phyloP scores from a whole-genome alignment of 768 basidiomycete species.

The Hydnomerulius pinastri region DNA sequence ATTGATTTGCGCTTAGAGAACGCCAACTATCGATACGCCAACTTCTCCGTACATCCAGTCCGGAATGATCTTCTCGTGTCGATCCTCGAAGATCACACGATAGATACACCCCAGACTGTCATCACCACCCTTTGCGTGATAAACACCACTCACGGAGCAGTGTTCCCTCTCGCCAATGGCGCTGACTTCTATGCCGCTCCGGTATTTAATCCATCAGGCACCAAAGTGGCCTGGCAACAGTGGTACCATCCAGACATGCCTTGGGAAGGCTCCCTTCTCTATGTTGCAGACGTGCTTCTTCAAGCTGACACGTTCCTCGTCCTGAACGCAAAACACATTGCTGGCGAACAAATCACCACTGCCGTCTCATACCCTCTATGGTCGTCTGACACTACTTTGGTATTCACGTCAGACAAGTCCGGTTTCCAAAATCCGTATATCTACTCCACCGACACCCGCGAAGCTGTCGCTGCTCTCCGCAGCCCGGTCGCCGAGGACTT shows the following conservation, averaged over 20 bases:
- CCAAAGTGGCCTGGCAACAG: slow-evolving; percentile 58
- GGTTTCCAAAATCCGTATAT: slow-evolving; percentile 72
- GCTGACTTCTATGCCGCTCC: slow-evolving; percentile 75
- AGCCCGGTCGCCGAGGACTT: slow-evolving; percentile 55
- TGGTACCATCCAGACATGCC: slow-evolving; percentile 76
- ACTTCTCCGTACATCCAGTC: slow-evolving; percentile 58
- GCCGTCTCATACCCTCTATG: slow-evolving; percentile 63
- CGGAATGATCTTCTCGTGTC: slow-evolving; percentile 56
- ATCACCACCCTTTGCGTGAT: slow-evolving; percentile 60
- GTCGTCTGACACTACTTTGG: slow-evolving; percentile 53
- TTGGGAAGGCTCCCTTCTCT: slow-evolving; percentile 65
- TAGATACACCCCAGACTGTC: slow-evolving; percentile 34
- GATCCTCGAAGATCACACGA: slow-evolving; percentile 72
- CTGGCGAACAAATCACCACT: slow-evolving; percentile 50
- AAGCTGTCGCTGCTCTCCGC: slow-evolving; percentile 36
- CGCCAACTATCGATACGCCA: slow-evolving; percentile 55
- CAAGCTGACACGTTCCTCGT: slow-evolving; percentile 30
- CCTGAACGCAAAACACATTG: slow-evolving; percentile 46
- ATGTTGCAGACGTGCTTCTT: slow-evolving; percentile 48
- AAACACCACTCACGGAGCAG: slow-evolving; percentile 43
- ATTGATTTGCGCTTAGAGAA: slow-evolving; percentile 11
- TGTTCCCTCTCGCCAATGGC: slow-evolving; percentile 52
- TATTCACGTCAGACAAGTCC: slow-evolving; percentile 61
- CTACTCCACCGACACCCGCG: slow-evolving; percentile 38
- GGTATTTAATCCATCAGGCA: slow-evolving; percentile 60